Evolutionary conservation across 495 filamentous ascomycete species (phyloP).

Genomic region (Aspergillus sclerotiicarbonarius): DNA sequence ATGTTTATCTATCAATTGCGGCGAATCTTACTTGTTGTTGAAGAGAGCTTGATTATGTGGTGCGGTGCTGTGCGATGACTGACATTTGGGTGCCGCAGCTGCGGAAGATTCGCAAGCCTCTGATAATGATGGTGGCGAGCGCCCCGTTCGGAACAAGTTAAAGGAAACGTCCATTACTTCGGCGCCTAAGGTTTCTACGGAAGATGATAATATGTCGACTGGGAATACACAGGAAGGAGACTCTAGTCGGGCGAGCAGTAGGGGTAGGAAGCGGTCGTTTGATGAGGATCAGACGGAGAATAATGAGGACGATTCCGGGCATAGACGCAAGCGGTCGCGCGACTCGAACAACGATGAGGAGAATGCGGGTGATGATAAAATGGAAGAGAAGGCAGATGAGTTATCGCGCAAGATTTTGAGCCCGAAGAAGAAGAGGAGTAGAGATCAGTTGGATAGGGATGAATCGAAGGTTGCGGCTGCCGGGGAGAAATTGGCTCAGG

Average conservation of each 20-base stretch:
- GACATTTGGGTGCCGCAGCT: slow-evolving; percentile 1
- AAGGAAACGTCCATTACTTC: slow-evolving; percentile 59
- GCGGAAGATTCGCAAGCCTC: slow-evolving; percentile 35
- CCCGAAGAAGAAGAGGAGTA: slow-evolving; percentile 52
- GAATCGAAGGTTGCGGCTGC: slow-evolving; percentile 19
- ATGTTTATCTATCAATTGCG: background rate
- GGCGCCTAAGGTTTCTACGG: slow-evolving; percentile 19
- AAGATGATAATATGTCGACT: background rate
- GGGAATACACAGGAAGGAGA: slow-evolving; percentile 9
- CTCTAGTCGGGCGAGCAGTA: slow-evolving; percentile 26
- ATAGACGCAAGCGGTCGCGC: slow-evolving; percentile 48
- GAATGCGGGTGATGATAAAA: slow-evolving; percentile 4
- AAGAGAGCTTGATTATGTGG: no score
- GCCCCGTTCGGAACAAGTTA: slow-evolving; percentile 59
- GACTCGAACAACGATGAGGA: slow-evolving; percentile 28
- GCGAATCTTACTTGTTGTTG: slow-evolving; percentile 10
- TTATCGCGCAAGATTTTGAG: slow-evolving; percentile 22
- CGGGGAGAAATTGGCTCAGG: slow-evolving; percentile 22
- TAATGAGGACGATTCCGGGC: slow-evolving; percentile 27
- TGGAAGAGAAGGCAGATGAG: slow-evolving; percentile 5
- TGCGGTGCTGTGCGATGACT: slow-evolving; percentile 1
- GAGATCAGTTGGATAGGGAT: slow-evolving; percentile 51
- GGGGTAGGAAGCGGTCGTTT: slow-evolving; percentile 57
- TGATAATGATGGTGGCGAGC: slow-evolving; percentile 53
- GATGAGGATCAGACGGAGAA: slow-evolving; percentile 44